Evolutionary conservation across 2,329 filamentous ascomycete genomes (phyloP).

Genomic region (Cladophialophora chaetospira): DNA sequence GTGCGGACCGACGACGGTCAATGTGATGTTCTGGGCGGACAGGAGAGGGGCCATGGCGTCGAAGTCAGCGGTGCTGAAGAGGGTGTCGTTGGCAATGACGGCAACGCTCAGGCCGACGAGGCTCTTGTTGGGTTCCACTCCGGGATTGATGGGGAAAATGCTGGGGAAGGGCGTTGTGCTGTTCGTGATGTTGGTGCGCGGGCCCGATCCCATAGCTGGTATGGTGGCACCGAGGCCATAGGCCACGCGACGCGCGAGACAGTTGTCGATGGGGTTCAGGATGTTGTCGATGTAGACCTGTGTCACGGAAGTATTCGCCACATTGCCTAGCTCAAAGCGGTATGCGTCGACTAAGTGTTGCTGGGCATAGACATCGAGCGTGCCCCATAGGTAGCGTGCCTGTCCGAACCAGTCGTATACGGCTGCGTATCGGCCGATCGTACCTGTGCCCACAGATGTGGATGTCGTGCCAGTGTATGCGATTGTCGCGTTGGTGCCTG

Average conservation of each 20-base stretch:
- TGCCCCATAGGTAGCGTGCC: conserved; percentile 43
- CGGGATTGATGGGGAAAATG: conserved; percentile 21
- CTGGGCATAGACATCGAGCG: conserved; percentile 41
- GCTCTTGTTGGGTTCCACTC: conserved; percentile 20
- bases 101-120: conserved; percentile 29
- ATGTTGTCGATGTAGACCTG: conserved; percentile 27
- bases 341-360: conserved; percentile 41
- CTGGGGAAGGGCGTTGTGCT: conserved; percentile 17
- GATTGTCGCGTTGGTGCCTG: conserved; percentile 37
- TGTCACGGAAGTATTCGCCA: conserved; percentile 19
- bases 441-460: conserved; percentile 67
- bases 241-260: conserved; percentile 32
- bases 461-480: conserved; percentile 65
- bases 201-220: conserved; percentile 21
- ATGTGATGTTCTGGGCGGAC: conserved; percentile 17
- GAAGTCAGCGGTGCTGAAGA: conserved; percentile 19
- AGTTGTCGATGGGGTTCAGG: conserved; percentile 34
- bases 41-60: conserved; percentile 23
- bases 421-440: conserved; percentile 45
- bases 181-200: conserved; percentile 13
- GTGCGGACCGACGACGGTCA: conserved; percentile 24
- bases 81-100: conserved; percentile 27
- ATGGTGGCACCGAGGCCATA: conserved; percentile 28
- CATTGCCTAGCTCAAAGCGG: conserved; percentile 40
- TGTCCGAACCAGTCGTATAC: conserved; percentile 43